These are phyloP conservation scores for Colletotrichum sp. DNA, from an alignment of 2,329 filamentous ascomycete genomes.

Conservation along the genomic window DNA sequence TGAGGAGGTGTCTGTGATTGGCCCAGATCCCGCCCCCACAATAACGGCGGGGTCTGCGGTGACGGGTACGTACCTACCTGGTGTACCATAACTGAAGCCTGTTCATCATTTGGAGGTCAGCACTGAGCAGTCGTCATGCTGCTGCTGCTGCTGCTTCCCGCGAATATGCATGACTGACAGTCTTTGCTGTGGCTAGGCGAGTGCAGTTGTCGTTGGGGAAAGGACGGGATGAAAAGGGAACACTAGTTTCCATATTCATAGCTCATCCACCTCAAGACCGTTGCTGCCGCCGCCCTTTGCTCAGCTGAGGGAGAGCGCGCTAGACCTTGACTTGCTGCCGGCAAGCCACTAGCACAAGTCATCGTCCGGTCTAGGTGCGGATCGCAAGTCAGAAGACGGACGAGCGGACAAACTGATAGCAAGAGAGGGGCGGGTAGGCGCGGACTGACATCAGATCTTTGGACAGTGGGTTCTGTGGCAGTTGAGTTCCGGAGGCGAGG, in stretches of 20 bases:
- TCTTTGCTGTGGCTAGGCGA: background rate
- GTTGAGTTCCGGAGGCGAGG: background rate
- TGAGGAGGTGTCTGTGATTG: slow-evolving; percentile 1
- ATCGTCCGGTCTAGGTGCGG: background rate
- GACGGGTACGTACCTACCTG: background rate
- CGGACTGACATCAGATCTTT: background rate
- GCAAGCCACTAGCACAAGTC: slow-evolving; percentile 11
- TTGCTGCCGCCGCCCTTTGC: background rate
- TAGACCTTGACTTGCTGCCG: background rate
- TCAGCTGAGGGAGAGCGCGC: background rate
- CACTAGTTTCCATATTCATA: background rate
- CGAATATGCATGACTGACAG: background rate
- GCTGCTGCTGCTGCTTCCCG: background rate
- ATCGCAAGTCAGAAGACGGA: background rate
- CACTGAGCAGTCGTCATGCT: background rate
- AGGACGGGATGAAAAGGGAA: background rate
- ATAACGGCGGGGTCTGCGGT: background rate
- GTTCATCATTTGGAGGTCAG: background rate
- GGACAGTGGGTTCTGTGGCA: background rate
- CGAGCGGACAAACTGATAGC: background rate
- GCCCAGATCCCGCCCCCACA: background rate
- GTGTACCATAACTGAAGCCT: background rate
- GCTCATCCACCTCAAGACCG: background rate
- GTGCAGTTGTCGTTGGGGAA: background rate
- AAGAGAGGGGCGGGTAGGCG: background rate